Evolutionary conservation across 805 yeast genomes (phyloP).

Genomic region (Myxozyma udenii): DNA sequence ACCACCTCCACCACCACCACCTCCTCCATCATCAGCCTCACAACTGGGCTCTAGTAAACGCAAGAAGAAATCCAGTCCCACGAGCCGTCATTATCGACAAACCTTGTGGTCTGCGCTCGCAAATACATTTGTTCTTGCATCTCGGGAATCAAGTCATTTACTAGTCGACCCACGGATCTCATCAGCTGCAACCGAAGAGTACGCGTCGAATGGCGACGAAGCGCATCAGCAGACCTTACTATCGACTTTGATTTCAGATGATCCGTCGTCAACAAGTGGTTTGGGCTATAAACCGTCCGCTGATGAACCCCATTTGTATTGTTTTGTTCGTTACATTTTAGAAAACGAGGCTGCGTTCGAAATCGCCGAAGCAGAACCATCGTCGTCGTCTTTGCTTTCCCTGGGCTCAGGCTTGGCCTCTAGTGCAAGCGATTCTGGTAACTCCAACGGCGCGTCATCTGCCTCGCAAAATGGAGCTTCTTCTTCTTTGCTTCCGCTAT

Average conservation of each 20-base stretch:
- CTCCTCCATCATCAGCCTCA: conserved; percentile 28
- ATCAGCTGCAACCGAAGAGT: not conserved
- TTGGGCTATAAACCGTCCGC: conserved; percentile 17
- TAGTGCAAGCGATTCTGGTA: not conserved
- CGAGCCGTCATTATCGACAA: conserved; percentile 32
- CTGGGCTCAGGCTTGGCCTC: not conserved
- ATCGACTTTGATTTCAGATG: conserved; percentile 24
- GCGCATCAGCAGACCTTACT: conserved; percentile 9
- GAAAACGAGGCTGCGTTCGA: conserved; percentile 39
- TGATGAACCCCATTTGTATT: conserved; percentile 22
- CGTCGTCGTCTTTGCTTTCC: not conserved
- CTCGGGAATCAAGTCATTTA: conserved; percentile 34
- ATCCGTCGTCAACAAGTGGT: conserved; percentile 17
- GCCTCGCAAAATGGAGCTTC: too few species aligned
- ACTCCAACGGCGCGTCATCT: not conserved
- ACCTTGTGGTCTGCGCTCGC: conserved; percentile 41
- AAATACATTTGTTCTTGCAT: conserved; percentile 37
- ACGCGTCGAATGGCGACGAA: not conserved
- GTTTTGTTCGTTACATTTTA: conserved; percentile 35
- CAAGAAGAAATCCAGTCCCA: conserved; percentile 32
- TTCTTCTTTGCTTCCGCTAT: conserved; percentile 14
- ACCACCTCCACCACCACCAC: conserved; percentile 26
- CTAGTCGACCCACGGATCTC: conserved; percentile 6
- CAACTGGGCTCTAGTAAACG: not conserved
- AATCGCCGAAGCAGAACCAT: conserved; percentile 16